These are phyloP conservation scores for Sphaceloma murrayae DNA, from an alignment of 2,329 filamentous ascomycete species.

Conservation along the genomic window DNA sequence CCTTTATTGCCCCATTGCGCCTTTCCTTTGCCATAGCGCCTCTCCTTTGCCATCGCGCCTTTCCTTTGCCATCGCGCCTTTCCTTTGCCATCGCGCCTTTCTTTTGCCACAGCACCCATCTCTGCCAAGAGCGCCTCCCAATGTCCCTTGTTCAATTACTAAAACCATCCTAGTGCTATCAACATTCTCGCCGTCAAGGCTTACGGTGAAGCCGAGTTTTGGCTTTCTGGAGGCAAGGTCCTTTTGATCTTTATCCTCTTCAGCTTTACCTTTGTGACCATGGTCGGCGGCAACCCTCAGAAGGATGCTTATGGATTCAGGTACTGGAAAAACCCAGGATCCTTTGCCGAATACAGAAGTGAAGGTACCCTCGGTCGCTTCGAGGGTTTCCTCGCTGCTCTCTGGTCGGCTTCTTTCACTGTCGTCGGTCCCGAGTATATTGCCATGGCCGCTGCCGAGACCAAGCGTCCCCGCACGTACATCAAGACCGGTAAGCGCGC, in stretches of 20 bases:
- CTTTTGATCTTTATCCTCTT: slow-evolving; percentile 34
- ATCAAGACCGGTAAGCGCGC: too few species aligned
- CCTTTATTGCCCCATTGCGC: not conserved
- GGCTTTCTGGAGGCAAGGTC: slow-evolving; percentile 45
- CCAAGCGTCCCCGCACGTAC: slow-evolving; percentile 36
- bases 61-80: slow-evolving; percentile 5
- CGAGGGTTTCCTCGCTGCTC: slow-evolving; percentile 29
- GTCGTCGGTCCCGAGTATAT: slow-evolving; percentile 42
- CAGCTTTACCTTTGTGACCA: slow-evolving; percentile 23
- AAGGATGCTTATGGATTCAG: slow-evolving; percentile 36
- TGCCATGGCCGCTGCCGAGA: slow-evolving; percentile 41
- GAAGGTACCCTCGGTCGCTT: slow-evolving; percentile 27
- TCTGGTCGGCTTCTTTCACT: slow-evolving; percentile 36
- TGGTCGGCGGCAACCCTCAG: slow-evolving; percentile 28
- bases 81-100: slow-evolving; percentile 1
- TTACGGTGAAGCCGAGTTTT: slow-evolving; percentile 40
- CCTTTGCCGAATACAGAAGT: slow-evolving; percentile 26
- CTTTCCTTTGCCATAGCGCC: slow-evolving; percentile 1
- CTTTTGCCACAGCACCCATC: slow-evolving; percentile 1
- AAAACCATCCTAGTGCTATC: slow-evolving; percentile 24
- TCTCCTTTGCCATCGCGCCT: slow-evolving; percentile 10
- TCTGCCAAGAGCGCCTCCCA: not conserved
- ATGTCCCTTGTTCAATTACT: slow-evolving; percentile 15
- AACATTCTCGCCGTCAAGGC: slow-evolving; percentile 38
- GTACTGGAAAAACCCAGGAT: slow-evolving; percentile 28